Evolutionary conservation across 73 alveolate genomes (phyloP).

Genomic region (Symbiodinium pilosum): DNA sequence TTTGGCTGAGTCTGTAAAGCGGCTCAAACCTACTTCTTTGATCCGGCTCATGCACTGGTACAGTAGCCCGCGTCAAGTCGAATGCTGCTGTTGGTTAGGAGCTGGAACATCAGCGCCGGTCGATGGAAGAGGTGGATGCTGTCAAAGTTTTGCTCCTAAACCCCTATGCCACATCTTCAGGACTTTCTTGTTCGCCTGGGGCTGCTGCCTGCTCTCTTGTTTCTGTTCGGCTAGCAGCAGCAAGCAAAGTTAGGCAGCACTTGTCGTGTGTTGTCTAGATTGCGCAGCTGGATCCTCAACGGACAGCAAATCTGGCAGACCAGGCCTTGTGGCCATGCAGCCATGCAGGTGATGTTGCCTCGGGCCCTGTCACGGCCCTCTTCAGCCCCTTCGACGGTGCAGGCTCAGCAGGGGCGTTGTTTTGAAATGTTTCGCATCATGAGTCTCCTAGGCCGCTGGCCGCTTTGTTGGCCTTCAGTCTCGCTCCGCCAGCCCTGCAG

Average conservation of each 20-base stretch:
- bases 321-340: background rate
- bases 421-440: background rate
- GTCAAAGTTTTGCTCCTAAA: no score
- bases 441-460: background rate
- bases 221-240: no score
- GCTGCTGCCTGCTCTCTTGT: no score
- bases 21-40: no score
- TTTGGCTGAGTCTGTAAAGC: no score
- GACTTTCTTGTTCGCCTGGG: no score
- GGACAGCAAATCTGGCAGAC: background rate
- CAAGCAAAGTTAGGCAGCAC: background rate
- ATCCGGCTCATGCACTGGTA: no score
- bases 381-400: background rate
- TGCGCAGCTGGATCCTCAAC: background rate
- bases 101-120: background rate
- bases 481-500: background rate
- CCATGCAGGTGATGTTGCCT: background rate
- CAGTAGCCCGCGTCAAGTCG: no score
- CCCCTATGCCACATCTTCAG: no score
- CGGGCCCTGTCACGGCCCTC: background rate
- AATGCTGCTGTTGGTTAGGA: no score
- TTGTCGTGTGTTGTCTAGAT: background rate
- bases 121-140: slow-evolving; percentile 1
- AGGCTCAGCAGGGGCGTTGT: background rate
- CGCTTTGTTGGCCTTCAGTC: background rate